These are phyloP conservation scores for Ilex asprella DNA, from an alignment of 257 asterid species.

Conservation along the genomic window DNA sequence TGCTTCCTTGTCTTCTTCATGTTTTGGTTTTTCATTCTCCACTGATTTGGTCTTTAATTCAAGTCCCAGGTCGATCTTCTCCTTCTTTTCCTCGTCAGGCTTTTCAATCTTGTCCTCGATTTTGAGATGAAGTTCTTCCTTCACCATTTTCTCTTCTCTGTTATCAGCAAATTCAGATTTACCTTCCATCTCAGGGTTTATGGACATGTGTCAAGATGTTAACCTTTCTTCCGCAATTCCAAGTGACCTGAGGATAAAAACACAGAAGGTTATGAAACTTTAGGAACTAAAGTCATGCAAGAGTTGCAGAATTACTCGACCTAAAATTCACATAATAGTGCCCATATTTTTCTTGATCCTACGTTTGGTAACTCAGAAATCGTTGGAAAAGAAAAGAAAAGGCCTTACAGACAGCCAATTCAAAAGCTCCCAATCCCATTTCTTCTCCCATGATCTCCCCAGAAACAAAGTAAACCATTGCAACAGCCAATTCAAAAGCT, in stretches of 20 bases:
- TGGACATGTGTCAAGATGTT: neutral
- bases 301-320: too few relatives aligned
- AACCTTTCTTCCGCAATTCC: conserved; percentile 1
- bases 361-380: too few relatives aligned
- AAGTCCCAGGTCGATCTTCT: conserved; percentile 31
- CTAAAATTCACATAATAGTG: too few relatives aligned
- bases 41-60: conserved; percentile 33
- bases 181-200: conserved; percentile 28
- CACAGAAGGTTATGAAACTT: too few relatives aligned
- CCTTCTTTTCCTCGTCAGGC: conserved; percentile 30
- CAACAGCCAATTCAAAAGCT: too few relatives aligned
- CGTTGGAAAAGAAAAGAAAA: too few relatives aligned
- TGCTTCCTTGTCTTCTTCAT: conserved; percentile 16
- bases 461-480: too few relatives aligned
- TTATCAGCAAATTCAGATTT: conserved; percentile 14
- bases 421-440: too few relatives aligned
- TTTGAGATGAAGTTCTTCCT: conserved; percentile 43
- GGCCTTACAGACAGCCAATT: too few relatives aligned
- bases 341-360: too few relatives aligned
- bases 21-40: conserved; percentile 25
- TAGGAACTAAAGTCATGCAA: neutral
- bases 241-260: conserved; percentile 15
- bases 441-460: too few relatives aligned
- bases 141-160: conserved; percentile 29
- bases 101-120: conserved; percentile 30